These are phyloP conservation scores for Globisporangium polare DNA, from an alignment of 352 stramenopile species.

Conservation along the genomic window DNA sequence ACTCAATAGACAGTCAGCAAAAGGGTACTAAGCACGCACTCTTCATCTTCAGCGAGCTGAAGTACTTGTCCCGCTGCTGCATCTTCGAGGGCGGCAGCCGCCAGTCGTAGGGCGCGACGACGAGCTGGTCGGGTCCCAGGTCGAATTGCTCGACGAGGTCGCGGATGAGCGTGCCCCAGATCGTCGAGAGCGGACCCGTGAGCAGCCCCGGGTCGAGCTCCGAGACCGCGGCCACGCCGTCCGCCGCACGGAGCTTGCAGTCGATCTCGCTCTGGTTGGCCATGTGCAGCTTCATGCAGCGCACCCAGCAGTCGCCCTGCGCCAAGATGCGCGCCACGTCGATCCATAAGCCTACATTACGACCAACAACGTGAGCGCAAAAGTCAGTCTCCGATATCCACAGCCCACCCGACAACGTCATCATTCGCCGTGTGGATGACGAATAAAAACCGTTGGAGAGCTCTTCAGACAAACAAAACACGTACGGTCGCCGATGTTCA, in stretches of 20 bases:
- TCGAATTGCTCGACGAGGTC: slow-evolving; percentile 70
- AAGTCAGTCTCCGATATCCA: background rate
- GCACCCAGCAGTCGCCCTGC: slow-evolving; percentile 73
- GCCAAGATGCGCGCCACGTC: slow-evolving; percentile 66
- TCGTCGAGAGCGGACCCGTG: slow-evolving; percentile 64
- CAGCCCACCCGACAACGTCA: background rate
- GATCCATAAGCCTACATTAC: slow-evolving; percentile 52
- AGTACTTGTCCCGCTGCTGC: slow-evolving; percentile 73
- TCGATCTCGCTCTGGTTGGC: slow-evolving; percentile 61
- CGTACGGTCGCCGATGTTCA: slow-evolving; percentile 73
- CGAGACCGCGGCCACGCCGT: slow-evolving; percentile 55
- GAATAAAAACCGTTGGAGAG: background rate
- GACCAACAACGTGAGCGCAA: background rate
- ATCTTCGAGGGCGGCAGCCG: slow-evolving; percentile 65
- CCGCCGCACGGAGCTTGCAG: slow-evolving; percentile 68
- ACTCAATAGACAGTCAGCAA: background rate
- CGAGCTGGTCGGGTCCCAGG: slow-evolving; percentile 56
- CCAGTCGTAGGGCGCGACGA: slow-evolving; percentile 82
- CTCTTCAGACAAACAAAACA: background rate
- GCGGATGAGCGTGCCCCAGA: slow-evolving; percentile 64
- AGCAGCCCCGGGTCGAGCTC: slow-evolving; percentile 77
- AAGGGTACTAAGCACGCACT: slow-evolving; percentile 29
- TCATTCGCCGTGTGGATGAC: background rate
- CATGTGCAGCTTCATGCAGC: slow-evolving; percentile 72
- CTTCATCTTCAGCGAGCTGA: slow-evolving; percentile 65